Evolutionary conservation across 495 filamentous ascomycete species (phyloP).

Genomic region (Oidiodendron maius): DNA sequence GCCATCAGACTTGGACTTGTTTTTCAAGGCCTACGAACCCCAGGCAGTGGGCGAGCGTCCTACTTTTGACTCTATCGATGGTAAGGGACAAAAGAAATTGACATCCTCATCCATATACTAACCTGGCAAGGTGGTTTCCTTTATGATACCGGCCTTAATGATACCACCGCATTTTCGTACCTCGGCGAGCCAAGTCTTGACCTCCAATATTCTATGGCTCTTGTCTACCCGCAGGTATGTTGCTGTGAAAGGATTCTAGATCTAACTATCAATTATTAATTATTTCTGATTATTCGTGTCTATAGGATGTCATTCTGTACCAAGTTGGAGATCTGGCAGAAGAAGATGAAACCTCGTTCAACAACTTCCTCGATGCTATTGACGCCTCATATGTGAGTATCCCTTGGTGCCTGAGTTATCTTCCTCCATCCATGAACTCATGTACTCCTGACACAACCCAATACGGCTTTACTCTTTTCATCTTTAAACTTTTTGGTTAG

Average conservation of each 20-base stretch:
- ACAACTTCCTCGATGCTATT: conserved; percentile 54
- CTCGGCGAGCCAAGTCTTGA: conserved; percentile 20
- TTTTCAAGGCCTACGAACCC: conserved; percentile 44
- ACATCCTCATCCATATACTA: too few relatives aligned
- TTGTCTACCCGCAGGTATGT: conserved; percentile 16
- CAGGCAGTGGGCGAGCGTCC: conserved; percentile 26
- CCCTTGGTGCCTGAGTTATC: too few relatives aligned
- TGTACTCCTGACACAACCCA: too few relatives aligned
- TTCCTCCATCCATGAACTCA: too few relatives aligned
- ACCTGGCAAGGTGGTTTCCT: too few relatives aligned
- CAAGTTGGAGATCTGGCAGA: conserved; percentile 16
- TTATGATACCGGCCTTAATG: conserved; percentile 8
- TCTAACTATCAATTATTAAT: not conserved
- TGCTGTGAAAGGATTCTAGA: not conserved
- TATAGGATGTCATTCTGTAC: not conserved
- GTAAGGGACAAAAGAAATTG: too few relatives aligned
- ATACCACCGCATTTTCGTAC: conserved; percentile 16
- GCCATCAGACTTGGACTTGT: conserved; percentile 54
- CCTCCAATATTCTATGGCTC: conserved; percentile 23
- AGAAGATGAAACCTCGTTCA: conserved; percentile 24
- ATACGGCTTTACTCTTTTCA: too few relatives aligned
- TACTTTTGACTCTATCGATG: conserved; percentile 20
- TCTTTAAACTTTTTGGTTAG: too few relatives aligned
- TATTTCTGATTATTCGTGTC: not conserved
- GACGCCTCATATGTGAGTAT: conserved; percentile 63